Conservation (phyloP, 1,284 basidiomycete species). For the Trichosporon inkin region DNA sequence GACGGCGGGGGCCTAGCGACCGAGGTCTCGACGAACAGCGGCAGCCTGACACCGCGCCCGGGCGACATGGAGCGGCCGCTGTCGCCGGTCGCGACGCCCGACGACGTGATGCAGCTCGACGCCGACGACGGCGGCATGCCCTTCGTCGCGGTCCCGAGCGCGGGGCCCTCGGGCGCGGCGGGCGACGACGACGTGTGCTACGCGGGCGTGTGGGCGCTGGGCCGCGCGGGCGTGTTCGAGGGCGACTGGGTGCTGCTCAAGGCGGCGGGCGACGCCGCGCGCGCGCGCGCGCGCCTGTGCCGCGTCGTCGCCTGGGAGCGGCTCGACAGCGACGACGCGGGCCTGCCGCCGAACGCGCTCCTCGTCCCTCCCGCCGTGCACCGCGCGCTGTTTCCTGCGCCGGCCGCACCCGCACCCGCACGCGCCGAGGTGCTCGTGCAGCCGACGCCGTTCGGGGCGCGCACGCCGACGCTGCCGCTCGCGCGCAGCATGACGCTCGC, state of each 20-base stretch:
- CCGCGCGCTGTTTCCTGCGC: conserved; percentile 32
- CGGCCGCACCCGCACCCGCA: too few species aligned
- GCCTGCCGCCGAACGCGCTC: conserved; percentile 56
- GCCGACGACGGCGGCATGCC: conserved; percentile 19
- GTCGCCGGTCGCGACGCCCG: conserved; percentile 29
- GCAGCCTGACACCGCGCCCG: conserved; percentile 46
- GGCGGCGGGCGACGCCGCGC: conserved; percentile 24
- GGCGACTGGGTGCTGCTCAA: conserved; percentile 75
- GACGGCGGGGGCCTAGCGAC: conserved; percentile 23
- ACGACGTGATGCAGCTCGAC: conserved; percentile 23
- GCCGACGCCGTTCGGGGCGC: conserved; percentile 49
- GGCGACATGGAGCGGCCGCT: conserved; percentile 22
- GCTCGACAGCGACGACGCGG: conserved; percentile 34
- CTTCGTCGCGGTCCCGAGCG: conserved; percentile 10
- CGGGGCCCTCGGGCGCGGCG: conserved; percentile 9
- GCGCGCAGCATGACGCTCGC: conserved; percentile 73
- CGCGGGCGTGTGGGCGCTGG: conserved; percentile 57
- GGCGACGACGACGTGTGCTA: conserved; percentile 33
- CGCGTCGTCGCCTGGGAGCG: conserved; percentile 59
- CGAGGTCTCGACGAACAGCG: conserved; percentile 36
- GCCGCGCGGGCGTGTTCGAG: conserved; percentile 68
- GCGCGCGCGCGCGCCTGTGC: conserved; percentile 51
- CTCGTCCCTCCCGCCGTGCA: conserved; percentile 52
- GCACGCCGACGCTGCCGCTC: conserved; percentile 62
- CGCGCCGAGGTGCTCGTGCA: conserved; percentile 33